These are phyloP conservation scores for Meyerozyma elateridarum DNA, from an alignment of 1,139 yeast genomes.

Conservation along the genomic window DNA sequence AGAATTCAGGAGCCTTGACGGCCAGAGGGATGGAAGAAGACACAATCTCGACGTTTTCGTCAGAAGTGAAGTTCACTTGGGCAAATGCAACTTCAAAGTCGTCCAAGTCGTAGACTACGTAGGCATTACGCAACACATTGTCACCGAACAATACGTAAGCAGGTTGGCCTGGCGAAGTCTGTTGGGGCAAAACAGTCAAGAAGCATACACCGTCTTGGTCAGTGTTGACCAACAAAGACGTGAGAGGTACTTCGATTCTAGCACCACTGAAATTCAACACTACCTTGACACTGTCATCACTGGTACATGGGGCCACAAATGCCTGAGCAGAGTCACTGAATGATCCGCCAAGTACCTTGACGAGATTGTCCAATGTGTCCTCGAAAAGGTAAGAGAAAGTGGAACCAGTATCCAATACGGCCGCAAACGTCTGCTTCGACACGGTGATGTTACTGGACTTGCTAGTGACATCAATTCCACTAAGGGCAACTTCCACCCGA, in stretches of 20 bases:
- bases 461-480: conserved; percentile 14
- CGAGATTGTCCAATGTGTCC: conserved; percentile 23
- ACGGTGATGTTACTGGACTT: conserved; percentile 7
- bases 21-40: conserved; percentile 44
- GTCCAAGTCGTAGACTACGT: conserved; percentile 75
- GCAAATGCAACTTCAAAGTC: conserved; percentile 63
- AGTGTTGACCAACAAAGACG: conserved; percentile 23
- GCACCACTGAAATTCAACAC: conserved; percentile 51
- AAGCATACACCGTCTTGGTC: background rate
- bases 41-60: conserved; percentile 42
- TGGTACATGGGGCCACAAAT: conserved; percentile 25
- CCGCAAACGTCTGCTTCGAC: conserved; percentile 11
- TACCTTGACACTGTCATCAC: conserved; percentile 16
- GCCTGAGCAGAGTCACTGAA: conserved; percentile 26
- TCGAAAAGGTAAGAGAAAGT: conserved; percentile 35
- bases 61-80: conserved; percentile 38
- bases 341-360: conserved; percentile 24
- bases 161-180: background rate
- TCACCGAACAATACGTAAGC: conserved; percentile 45
- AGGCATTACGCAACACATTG: conserved; percentile 66
- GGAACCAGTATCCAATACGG: conserved; percentile 18
- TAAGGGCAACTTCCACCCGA: conserved; percentile 24
- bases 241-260: conserved; percentile 41
- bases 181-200: background rate
- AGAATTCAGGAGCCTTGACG: conserved; percentile 29